Evolutionary conservation across 768 basidiomycete species (phyloP), one percentile per base, ranked within the genome.

Genomic region (Cystofilobasidium ferigula): DNA sequence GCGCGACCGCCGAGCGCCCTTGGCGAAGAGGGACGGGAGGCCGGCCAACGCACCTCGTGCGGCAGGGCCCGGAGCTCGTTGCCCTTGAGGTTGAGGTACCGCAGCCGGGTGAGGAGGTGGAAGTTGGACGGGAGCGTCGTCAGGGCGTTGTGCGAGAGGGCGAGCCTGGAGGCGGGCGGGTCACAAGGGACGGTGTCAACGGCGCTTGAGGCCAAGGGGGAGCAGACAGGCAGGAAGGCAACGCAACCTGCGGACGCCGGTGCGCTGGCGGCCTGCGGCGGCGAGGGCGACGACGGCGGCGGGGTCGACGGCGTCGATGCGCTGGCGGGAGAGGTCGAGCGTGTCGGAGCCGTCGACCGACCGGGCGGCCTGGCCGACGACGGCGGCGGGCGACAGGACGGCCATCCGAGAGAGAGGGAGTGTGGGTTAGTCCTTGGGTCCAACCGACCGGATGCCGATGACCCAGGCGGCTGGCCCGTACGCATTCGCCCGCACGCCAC

Each of bases 31-130:
- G n/a, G 56, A 58, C 13, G 35, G 43, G 28, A n/a, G 24, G 51
- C 14, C 24, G 32, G 35, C 18, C 36, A 12, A 82, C 89, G 71
- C 73, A 97, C 92, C 61, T 89, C 90, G 68, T 85, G 82, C 22
- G 95, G 95, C 69, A 99, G 89, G 18, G 81, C 79, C 3, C 85
- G 79, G 71, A 99, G 85, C 62, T 79, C 81, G 73, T 98, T 98
- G 6, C 76, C 76, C 68, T 77, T 77, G 9, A 77, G 69, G 59
- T 77, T 77, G 36, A 77, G 71, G 61, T 77, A 77, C 42, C 76
- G 42, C 24, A 77, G 64, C 45, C 75, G 70, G 35, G 62, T 67
- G 26, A 77, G 61, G 30, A 66, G 69, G 18, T 67, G 64, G 66
- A 77, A 76, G 10, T 72, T 72, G 62, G 80, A 81, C 26, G 91